Evolutionary conservation across 129 eudicot genomes (phyloP).

Genomic region (Erigeron canadensis): DNA sequence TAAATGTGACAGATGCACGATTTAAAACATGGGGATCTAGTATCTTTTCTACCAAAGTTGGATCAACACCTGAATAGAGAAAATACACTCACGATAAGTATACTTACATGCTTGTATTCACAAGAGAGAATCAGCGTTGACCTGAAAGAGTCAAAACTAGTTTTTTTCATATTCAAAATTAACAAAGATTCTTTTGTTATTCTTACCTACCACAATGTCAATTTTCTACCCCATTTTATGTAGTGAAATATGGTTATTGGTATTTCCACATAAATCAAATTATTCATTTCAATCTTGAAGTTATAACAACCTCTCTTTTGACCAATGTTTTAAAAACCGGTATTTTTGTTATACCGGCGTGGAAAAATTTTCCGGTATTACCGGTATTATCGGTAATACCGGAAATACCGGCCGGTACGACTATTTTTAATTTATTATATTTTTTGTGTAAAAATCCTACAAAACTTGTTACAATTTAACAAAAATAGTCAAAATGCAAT

Average conservation of each 20-base stretch:
- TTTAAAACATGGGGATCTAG: conserved; percentile 63
- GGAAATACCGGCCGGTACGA: too few species aligned
- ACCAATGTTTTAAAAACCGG: too few species aligned
- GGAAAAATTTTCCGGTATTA: too few species aligned
- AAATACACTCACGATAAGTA: background rate
- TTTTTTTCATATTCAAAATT: background rate
- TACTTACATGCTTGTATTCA: background rate
- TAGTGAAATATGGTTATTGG: background rate
- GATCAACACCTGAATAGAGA: conserved; percentile 65
- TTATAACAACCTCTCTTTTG: background rate
- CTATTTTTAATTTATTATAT: too few species aligned
- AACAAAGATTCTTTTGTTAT: background rate
- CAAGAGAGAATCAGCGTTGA: conserved; percentile 13
- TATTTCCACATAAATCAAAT: background rate
- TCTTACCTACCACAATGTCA: background rate
- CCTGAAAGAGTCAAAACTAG: conserved; percentile 11
- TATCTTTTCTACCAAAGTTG: conserved; percentile 63
- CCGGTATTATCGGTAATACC: too few species aligned
- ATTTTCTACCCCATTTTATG: background rate
- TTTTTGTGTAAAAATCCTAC: too few species aligned
- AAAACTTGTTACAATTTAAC: too few species aligned
- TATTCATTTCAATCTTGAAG: conserved; percentile 12
- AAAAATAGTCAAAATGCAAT: too few species aligned
- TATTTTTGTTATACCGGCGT: too few species aligned
- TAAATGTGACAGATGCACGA: conserved; percentile 57